Evolutionary conservation across 805 yeast species (phyloP), one percentile per base, ranked within the genome.

Genomic region (Hermanozyma aechmeae): DNA sequence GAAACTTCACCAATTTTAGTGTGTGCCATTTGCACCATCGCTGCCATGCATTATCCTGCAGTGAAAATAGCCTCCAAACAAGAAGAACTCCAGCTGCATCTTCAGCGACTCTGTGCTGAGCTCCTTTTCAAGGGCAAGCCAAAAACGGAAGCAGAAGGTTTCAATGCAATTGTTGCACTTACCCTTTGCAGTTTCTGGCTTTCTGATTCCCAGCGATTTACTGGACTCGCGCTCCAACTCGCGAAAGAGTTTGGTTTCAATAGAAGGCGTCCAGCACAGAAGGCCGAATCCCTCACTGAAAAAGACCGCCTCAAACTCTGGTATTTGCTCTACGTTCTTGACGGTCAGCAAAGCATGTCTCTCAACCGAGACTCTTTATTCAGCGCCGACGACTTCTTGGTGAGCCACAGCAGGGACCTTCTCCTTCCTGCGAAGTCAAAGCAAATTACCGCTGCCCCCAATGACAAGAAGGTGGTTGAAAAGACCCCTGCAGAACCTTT

Each of bases 111-210:
- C 19, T 59, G 68, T 38, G 48, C 58, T 21, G 36, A 46, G 29
- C 37, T 61, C n/a, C 31, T 58, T 15, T 51, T 49, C 39, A 41
- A 50, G 28, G 58, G 59, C 2, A 61, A 60, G 12, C 68, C 68
- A 0, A 47, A 48, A 4, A 57, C 52, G 17, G 75, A 68, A 35
- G 35, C 48, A 1, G 76, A 73, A 29, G 71, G 72, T 1, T 72
- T 71, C 45, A 68, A 75, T 44, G 71, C 76, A 0, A 71, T 76
- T n/a, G 56, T 76, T 13, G 81, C 79, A 0, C 55, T 78, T 22
- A 67, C 77, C 24, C 64, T 77, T 15, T 76, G 80, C 38, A 77
- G 81, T 26, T 73, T 77, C 42, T 78, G 84, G 84, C 61, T 77
- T 26, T 68, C 77, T 13, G 68, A 76, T 36, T 66, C 72, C 12